Percentiles rank a stretch among this genome's conserved stretches.
Conservation (phyloP, 1,284 basidiomycete species). For the Coriolopsis trogii region DNA sequence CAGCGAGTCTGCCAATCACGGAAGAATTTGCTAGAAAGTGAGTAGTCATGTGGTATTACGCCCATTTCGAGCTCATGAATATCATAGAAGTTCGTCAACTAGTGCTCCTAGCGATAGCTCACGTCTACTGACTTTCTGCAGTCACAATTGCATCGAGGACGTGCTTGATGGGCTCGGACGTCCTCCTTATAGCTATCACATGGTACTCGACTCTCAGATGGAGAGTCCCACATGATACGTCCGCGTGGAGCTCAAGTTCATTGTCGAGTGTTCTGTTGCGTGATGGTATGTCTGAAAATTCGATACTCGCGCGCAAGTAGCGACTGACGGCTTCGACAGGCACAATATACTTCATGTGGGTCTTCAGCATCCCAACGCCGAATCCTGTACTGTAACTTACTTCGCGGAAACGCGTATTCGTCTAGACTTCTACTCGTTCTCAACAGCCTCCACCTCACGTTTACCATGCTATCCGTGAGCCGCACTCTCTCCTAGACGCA, state of each 20-base stretch:
- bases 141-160: background rate
- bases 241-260: background rate
- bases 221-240: no score
- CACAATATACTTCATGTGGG: slow-evolving; percentile 4
- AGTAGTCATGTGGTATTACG: no score
- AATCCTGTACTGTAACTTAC: background rate
- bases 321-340: background rate
- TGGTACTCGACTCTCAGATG: background rate
- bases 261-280: background rate
- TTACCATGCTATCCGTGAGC: background rate
- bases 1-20: background rate
- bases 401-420: no score
- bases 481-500: background rate
- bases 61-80: background rate
- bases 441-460: background rate
- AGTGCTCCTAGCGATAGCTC: background rate
- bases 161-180: background rate
- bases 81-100: background rate
- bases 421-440: background rate
- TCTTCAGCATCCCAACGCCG: background rate
- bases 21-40: background rate
- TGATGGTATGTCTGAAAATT: background rate
- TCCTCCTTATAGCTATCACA: slow-evolving; percentile 1
- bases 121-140: background rate
- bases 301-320: background rate